Conservation (phyloP, 164 flowering plant species). For the Tinospora cordifolia region DNA sequence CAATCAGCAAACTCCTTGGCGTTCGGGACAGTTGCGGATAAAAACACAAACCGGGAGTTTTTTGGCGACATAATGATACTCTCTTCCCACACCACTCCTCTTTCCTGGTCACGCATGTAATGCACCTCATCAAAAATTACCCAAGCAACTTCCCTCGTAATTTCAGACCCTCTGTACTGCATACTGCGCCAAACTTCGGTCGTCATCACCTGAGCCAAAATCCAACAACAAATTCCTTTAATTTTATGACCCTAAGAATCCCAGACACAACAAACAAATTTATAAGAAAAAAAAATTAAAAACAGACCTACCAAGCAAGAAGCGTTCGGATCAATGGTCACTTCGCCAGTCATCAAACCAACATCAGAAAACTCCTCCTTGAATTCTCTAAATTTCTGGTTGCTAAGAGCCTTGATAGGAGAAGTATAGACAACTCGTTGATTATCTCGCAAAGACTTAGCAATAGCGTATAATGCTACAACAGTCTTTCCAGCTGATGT, state of each 20-base stretch:
- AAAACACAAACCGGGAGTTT: no score
- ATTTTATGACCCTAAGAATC: no score
- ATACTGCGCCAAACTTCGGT: slow-evolving; percentile 92
- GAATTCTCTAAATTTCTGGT: slow-evolving; percentile 90
- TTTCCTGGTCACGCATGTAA: slow-evolving; percentile 90
- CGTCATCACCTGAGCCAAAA: no score
- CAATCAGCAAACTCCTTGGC: no score
- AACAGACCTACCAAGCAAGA: slow-evolving; percentile 86
- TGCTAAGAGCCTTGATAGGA: slow-evolving; percentile 97
- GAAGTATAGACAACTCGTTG: slow-evolving; percentile 94
- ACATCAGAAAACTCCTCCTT: slow-evolving; percentile 97
- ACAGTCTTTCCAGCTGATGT: slow-evolving; percentile 99
- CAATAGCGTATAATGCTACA: slow-evolving; percentile 89
- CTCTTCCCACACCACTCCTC: no score
- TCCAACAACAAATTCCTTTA: no score
- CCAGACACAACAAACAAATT: no score
- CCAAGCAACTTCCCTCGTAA: slow-evolving; percentile 95
- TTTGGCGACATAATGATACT: no score
- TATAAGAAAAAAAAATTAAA: no score
- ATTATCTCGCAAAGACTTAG: slow-evolving; percentile 78
- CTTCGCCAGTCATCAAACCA: slow-evolving; percentile 98
- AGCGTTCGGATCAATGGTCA: slow-evolving; percentile 85
- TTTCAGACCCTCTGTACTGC: slow-evolving; percentile 94
- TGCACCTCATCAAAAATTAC: slow-evolving; percentile 94
- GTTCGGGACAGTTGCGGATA: no score